Conservation (phyloP, 805 yeast species). For the Cyberlindnera xylosilytica region DNA sequence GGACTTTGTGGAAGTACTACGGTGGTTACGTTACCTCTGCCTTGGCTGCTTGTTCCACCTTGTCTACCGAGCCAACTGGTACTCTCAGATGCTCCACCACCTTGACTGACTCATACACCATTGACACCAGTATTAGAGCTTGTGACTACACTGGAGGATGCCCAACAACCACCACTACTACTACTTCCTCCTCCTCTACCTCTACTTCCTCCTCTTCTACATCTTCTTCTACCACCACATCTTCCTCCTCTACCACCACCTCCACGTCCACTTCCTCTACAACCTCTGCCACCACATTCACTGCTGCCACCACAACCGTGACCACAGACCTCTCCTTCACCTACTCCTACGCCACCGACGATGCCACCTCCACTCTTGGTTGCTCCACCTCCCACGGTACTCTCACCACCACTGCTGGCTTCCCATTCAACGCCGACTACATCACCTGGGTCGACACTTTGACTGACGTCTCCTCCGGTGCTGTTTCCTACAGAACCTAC, state of each 20-base stretch:
- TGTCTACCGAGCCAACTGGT: constrained; percentile 30
- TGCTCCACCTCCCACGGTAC: constrained; percentile 1
- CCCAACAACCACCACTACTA: constrained; percentile 1
- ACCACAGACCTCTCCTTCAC: neutral
- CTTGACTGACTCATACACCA: neutral
- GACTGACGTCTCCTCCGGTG: neutral
- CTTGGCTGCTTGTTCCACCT: constrained; percentile 24
- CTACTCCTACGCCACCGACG: neutral
- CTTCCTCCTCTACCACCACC: constrained; percentile 8
- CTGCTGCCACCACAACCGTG: neutral
- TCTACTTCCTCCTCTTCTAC: constrained; percentile 6
- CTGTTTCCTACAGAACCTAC: constrained; percentile 4
- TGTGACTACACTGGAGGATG: constrained; percentile 10
- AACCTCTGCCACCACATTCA: neutral
- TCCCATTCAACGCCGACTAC: neutral
- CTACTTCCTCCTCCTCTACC: constrained; percentile 11
- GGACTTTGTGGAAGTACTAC: constrained; percentile 34
- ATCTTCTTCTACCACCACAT: constrained; percentile 5
- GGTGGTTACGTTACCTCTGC: constrained; percentile 25
- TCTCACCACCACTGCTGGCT: neutral
- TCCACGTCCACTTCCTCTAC: constrained; percentile 7
- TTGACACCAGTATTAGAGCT: neutral
- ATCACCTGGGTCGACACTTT: constrained; percentile 6
- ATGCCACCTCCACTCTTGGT: constrained; percentile 6
- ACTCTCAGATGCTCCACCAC: constrained; percentile 12